These are phyloP conservation scores for Rhizoclosmatium sp. DNA, from an alignment of 192 early-diverging fungal species.

Conservation along the genomic window DNA sequence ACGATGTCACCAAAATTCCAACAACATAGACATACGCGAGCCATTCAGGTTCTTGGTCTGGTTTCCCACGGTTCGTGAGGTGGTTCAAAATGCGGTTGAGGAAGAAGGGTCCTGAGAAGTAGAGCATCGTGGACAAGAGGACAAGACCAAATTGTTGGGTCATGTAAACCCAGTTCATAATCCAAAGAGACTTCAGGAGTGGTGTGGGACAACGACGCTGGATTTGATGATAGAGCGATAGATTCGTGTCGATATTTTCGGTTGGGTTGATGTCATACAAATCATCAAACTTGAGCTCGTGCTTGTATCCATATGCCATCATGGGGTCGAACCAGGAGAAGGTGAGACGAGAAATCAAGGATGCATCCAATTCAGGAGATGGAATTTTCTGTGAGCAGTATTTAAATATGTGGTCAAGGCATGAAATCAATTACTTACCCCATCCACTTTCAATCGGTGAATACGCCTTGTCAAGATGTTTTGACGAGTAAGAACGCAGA, in stretches of 20 bases:
- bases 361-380: not conserved
- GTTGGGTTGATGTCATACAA: constrained; percentile 34
- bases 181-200: not conserved
- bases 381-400: constrained; percentile 9
- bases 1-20: constrained; percentile 27
- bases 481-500: no score
- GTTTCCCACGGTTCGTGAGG: not conserved
- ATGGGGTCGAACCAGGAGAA: constrained; percentile 59
- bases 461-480: no score
- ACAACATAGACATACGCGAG: constrained; percentile 36
- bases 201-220: not conserved
- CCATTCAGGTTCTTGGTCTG: not conserved
- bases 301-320: constrained; percentile 59
- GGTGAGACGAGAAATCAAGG: constrained; percentile 15
- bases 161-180: not conserved
- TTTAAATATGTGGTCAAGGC: not conserved
- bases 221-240: not conserved
- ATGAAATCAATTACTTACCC: not conserved
- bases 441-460: no score
- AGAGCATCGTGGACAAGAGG: constrained; percentile 2
- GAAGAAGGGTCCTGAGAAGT: not conserved
- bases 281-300: constrained; percentile 56
- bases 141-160: not conserved
- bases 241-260: constrained; percentile 29
- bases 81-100: constrained; percentile 15